Conservation (phyloP, 257 asterid species). For the Dorcoceras hygrometricum region DNA sequence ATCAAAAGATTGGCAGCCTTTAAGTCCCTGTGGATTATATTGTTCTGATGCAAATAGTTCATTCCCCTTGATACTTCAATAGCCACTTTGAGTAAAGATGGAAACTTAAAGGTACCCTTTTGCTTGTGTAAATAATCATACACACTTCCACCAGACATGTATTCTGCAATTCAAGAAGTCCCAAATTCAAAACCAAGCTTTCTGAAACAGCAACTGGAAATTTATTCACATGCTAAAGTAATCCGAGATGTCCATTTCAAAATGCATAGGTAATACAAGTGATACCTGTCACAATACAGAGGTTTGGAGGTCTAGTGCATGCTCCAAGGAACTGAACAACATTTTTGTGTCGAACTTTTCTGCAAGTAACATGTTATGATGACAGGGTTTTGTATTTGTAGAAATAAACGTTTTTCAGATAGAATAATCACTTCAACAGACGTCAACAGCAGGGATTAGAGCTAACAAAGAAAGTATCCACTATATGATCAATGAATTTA, state of each 20-base stretch:
- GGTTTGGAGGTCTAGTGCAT: constrained; percentile 83
- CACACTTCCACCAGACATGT: constrained; percentile 96
- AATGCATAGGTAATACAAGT: constrained; percentile 9
- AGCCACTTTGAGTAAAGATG: constrained; percentile 83
- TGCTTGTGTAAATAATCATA: constrained; percentile 94
- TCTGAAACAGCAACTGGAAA: constrained; percentile 10
- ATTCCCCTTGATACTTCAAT: constrained; percentile 94
- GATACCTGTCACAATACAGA: constrained; percentile 96
- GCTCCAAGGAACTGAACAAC: constrained; percentile 99
- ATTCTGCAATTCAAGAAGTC: constrained; percentile 51
- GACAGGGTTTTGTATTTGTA: background rate
- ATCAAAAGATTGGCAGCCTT: constrained; percentile 96
- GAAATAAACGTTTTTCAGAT: background rate
- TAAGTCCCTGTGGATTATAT: constrained; percentile 92
- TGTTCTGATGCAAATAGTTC: constrained; percentile 97
- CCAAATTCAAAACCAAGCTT: constrained; percentile 19
- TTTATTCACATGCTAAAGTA: background rate
- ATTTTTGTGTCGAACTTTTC: constrained; percentile 94
- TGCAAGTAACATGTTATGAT: constrained; percentile 43
- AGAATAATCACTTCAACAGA: constrained; percentile 2
- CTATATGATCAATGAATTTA: constrained; percentile 9
- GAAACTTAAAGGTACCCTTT: constrained; percentile 87
- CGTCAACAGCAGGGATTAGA: background rate
- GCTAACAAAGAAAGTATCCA: background rate
- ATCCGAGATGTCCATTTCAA: constrained; percentile 14